Evolutionary conservation across 2,329 filamentous ascomycete species (phyloP).

Genomic region (Sphaerulina populicola): DNA sequence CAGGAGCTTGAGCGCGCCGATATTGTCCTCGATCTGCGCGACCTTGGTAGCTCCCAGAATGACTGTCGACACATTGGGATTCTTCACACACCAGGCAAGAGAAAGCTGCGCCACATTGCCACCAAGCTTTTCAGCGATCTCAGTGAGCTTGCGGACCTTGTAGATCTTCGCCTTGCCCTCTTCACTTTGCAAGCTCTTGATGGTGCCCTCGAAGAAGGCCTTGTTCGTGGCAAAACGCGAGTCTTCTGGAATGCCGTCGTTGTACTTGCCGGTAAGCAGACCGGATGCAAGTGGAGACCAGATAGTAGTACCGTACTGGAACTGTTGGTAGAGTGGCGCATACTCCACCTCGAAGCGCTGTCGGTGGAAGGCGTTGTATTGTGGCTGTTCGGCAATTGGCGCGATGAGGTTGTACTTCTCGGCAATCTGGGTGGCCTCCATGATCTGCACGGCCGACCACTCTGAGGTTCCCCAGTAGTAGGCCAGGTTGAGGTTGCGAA

Average conservation of each 20-base stretch:
- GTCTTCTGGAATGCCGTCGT: conserved; percentile 53
- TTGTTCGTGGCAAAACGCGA: conserved; percentile 54
- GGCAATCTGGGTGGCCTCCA: conserved; percentile 49
- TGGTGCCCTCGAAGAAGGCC: conserved; percentile 50
- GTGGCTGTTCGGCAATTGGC: conserved; percentile 47
- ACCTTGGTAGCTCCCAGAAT: conserved; percentile 49
- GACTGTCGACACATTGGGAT: conserved; percentile 49
- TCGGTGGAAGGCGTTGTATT: conserved; percentile 56
- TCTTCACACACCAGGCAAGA: conserved; percentile 53
- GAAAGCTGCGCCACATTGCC: conserved; percentile 45
- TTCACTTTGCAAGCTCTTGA: conserved; percentile 44
- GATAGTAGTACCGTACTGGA: conserved; percentile 50
- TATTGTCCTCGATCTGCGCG: conserved; percentile 43
- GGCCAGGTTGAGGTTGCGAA: conserved; percentile 50
- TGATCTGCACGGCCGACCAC: conserved; percentile 53
- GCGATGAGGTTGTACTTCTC: conserved; percentile 53
- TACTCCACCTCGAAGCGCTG: conserved; percentile 56
- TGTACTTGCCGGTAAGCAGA: conserved; percentile 56
- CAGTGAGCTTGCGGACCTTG: conserved; percentile 50
- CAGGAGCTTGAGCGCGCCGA: conserved; percentile 39
- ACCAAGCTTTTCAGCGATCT: conserved; percentile 44
- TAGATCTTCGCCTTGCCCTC: conserved; percentile 49
- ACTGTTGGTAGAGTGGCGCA: conserved; percentile 49
- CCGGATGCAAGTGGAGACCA: conserved; percentile 51
- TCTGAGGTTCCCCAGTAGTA: conserved; percentile 59